Evolutionary conservation across 805 yeast genomes (phyloP).

Genomic region (Kregervanrija fluxuum): DNA sequence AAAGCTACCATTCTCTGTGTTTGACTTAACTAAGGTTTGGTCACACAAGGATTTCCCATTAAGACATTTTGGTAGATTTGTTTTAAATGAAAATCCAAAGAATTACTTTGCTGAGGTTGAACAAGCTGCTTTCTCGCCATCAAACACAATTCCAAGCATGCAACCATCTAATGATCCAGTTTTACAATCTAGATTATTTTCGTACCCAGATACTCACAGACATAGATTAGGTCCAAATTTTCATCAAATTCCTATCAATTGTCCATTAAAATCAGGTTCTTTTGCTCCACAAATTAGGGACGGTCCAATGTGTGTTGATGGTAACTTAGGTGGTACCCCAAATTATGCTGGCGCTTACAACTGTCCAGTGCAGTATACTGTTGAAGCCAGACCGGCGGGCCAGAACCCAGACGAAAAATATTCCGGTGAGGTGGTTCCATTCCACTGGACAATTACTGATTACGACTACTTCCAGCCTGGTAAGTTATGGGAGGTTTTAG

Average conservation of each 20-base stretch:
- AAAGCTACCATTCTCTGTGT: constrained; percentile 70
- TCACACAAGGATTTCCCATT: constrained; percentile 81
- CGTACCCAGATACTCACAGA: constrained; percentile 82
- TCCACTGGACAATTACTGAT: constrained; percentile 74
- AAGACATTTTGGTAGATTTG: constrained; percentile 76
- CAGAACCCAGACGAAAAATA: constrained; percentile 25
- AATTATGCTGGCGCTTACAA: constrained; percentile 59
- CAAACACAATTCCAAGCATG: constrained; percentile 78
- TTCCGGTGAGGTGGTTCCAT: constrained; percentile 44
- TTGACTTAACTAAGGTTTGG: constrained; percentile 91
- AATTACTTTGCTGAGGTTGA: constrained; percentile 86
- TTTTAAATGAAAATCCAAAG: constrained; percentile 74
- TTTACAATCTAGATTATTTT: constrained; percentile 71
- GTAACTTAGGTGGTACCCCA: constrained; percentile 72
- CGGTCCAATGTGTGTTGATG: constrained; percentile 65
- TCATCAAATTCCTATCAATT: constrained; percentile 82
- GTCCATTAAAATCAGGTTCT: constrained; percentile 55
- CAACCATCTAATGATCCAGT: constrained; percentile 83
- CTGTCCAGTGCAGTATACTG: constrained; percentile 39
- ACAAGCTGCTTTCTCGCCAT: constrained; percentile 81
- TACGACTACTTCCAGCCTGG: constrained; percentile 74
- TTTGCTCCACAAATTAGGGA: constrained; percentile 75
- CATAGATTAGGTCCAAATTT: constrained; percentile 75
- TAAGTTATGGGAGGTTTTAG: constrained; percentile 70
- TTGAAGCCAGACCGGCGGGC: constrained; percentile 28